These are phyloP conservation scores for Tuber aestivum DNA, from an alignment of 495 filamentous ascomycete genomes.

Conservation along the genomic window DNA sequence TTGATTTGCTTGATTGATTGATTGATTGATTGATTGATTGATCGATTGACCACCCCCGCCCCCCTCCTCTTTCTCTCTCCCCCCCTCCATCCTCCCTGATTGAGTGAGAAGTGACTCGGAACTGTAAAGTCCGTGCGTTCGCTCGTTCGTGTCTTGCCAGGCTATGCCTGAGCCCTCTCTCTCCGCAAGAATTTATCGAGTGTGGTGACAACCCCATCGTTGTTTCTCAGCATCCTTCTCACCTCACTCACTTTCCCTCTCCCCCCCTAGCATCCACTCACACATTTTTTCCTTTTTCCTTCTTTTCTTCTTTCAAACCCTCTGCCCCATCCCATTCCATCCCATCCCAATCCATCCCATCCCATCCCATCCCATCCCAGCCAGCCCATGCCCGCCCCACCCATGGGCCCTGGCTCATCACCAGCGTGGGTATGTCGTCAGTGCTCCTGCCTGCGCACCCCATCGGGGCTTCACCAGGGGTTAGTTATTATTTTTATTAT, in stretches of 20 bases:
- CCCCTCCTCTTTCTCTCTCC: no score
- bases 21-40: not conserved
- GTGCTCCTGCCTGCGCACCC: slow-evolving; percentile 10
- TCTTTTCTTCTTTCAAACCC: not conserved
- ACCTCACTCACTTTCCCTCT: slow-evolving; percentile 12
- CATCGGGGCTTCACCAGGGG: slow-evolving; percentile 26
- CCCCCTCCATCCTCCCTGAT: not conserved
- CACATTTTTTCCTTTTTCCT: slow-evolving; percentile 2
- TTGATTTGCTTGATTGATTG: not conserved
- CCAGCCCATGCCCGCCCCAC: slow-evolving; percentile 2
- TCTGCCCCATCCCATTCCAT: not conserved
- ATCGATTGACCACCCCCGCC: not conserved
- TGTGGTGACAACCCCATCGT: slow-evolving; percentile 3
- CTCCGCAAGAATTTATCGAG: not conserved
- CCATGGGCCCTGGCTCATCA: slow-evolving; percentile 5
- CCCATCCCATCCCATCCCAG: not conserved
- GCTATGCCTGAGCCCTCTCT: not conserved
- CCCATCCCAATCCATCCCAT: not conserved
- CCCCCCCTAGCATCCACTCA: slow-evolving; percentile 12
- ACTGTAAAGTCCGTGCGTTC: not conserved
- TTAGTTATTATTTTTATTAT: slow-evolving; percentile 14
- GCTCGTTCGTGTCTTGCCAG: not conserved
- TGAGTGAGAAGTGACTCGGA: not conserved
- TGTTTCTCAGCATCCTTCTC: slow-evolving; percentile 12
- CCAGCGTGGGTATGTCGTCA: slow-evolving; percentile 34